Base-by-base conservation (phyloP, 2,329 filamentous ascomycete species). In the Diatrype stigma region DNA sequence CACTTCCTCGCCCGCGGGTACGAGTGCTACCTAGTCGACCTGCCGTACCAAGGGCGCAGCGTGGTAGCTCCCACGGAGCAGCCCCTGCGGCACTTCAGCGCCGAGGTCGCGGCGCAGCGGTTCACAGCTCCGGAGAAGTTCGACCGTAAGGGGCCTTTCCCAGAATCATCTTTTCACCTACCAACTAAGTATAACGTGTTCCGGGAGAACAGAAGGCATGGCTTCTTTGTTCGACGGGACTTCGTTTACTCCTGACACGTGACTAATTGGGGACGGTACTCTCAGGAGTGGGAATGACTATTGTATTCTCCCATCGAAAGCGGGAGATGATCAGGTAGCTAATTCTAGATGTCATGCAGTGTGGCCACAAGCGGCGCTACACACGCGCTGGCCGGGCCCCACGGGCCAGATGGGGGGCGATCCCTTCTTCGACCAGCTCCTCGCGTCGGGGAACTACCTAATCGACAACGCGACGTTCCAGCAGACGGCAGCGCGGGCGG, bases 11-110 rank as follows among this genome's bases (percentile, higher is more conserved):
- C 60, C 5, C 64, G 69, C n/a, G 74, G 75, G 16, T 74, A 75
- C 59, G 70, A 73, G 42, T 65, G 77, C 45, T 78, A 76, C 60
- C 63, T 78, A 45, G 66, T 73, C 12, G 76, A 79, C 55, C 70
- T 76, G 53, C 67, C 73, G 2, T 68, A 68, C 23, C 71, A 73
- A 19, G 76, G 73, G 28, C 71, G 77, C 32, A 76, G 73, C 17
- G 60, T 71, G 0, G 76, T 71, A 67, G 54, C 64, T 14, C 70
- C 73, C 6, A 56, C 47, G 1, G 59, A 64, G 35, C 67, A 65
- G 21, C 54, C 55, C 46, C 60, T 50, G 54, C 57, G 48, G 19
- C 44, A 50, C 10, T 69, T 65, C 54, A 57, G 67, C 3, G 67
- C 68, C 47, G 66, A 73, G 57, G 46, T 56, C n/a, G 57, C 73